Percentiles rank a stretch among this genome's conserved stretches.
These are phyloP conservation scores for Xerocomus nothofagi DNA, from an alignment of 1,284 basidiomycete genomes.

Conservation along the genomic window DNA sequence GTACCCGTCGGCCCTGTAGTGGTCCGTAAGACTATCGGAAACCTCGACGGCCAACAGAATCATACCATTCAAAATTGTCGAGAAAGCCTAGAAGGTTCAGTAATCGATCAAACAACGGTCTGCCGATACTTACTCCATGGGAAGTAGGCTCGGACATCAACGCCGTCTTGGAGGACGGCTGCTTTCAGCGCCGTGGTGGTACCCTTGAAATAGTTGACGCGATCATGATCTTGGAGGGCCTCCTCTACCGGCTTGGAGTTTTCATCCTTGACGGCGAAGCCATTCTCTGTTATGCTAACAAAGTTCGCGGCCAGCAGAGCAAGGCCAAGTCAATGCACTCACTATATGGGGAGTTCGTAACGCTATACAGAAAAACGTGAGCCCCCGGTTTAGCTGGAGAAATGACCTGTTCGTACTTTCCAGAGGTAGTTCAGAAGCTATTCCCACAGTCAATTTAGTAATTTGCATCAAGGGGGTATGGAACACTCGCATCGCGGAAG, in stretches of 20 bases:
- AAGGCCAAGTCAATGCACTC: constrained; percentile 14
- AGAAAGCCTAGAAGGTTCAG: constrained; percentile 46
- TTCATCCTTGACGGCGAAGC: constrained; percentile 73
- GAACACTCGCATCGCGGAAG: constrained; percentile 48
- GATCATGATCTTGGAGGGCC: constrained; percentile 62
- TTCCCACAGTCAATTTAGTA: constrained; percentile 8
- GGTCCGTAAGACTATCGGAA: neutral
- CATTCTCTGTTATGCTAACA: constrained; percentile 66
- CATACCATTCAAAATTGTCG: constrained; percentile 74
- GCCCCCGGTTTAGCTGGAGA: neutral
- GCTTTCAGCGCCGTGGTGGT: constrained; percentile 58
- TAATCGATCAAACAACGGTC: constrained; percentile 10
- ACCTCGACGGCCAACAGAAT: constrained; percentile 3
- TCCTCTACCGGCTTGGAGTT: constrained; percentile 50
- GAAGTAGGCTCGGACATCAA: constrained; percentile 69
- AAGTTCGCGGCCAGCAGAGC: neutral
- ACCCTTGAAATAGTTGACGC: constrained; percentile 68
- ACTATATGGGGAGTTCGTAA: constrained; percentile 70
- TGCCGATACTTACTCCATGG: constrained; percentile 56
- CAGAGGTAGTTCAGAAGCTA: constrained; percentile 70
- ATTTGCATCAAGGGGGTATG: constrained; percentile 3
- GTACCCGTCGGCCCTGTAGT: constrained; percentile 60
- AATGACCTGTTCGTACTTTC: constrained; percentile 43
- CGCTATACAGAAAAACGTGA: constrained; percentile 39
- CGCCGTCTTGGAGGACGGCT: constrained; percentile 65